Base-by-base conservation (phyloP, 2,329 filamentous ascomycete genomes). In the Trichoderma asperellum region DNA sequence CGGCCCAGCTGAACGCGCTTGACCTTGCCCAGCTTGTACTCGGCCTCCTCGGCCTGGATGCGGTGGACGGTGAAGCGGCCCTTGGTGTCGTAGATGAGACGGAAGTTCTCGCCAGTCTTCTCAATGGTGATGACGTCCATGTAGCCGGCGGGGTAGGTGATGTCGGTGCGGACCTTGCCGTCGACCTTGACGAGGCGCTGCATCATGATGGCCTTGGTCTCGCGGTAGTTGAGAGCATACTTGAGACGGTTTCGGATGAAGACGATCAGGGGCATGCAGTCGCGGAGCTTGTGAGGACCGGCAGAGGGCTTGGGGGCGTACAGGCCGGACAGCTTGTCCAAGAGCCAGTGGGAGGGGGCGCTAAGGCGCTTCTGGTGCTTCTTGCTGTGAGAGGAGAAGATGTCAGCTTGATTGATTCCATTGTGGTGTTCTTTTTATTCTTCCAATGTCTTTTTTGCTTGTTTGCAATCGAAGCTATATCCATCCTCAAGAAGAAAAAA, bases 21-120 rank as follows among this genome's bases (percentile, higher is more conserved):
- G 88, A 99, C 96, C 90, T 98, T 99, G 89, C 94, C 94, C 80
- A 99, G 89, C 92, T 99, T 99, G 93, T 97, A 99, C 88, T 96
- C 91, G 79, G 95, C 94, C 92, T 99, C 96, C 89, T 98, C 96
- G 78, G 90, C 87, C 84, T 96, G 95, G 87, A 99, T 98, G 82
- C 96, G 93, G 93, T 99, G 96, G 83, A 99, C 94, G 83, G 96
- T 97, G 93, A 98, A 99, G 83, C 96, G 95, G 80, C 96, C 96
- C 92, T 99, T 99, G 91, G 95, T 99, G 85, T 99, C 96, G 91
- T 98, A 99, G 89, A 99, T 88, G 78, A 99, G 93, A 79, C 96
- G 95, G 93, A 99, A 99, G 92, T 97, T 92, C 91, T 99, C 96
- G 91, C 94, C 94, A 72, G 96, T 99, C 93, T 99, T 99, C 86